Evolutionary conservation across 2,329 filamentous ascomycete species (phyloP).

Genomic region (Laburnicola sp.): DNA sequence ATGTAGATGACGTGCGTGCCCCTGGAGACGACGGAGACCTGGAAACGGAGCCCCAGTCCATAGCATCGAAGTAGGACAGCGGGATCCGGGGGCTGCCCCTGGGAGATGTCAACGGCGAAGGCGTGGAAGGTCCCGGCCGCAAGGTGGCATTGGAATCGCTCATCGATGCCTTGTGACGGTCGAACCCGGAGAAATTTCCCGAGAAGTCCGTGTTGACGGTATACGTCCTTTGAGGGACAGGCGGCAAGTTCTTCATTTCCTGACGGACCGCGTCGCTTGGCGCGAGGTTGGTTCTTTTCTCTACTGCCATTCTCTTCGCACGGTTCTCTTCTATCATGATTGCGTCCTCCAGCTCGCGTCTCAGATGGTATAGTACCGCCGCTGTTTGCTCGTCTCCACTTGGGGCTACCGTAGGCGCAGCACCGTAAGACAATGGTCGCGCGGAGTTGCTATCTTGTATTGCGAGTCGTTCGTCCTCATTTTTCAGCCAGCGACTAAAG

Average conservation of each 20-base stretch:
- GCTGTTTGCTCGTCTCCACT: constrained; percentile 31
- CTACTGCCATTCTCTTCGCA: constrained; percentile 29
- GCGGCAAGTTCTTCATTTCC: constrained; percentile 30
- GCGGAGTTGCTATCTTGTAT: constrained; percentile 20
- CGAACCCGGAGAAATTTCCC: constrained; percentile 22
- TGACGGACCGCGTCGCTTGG: constrained; percentile 36
- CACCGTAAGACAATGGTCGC: constrained; percentile 27
- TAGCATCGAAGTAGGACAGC: constrained; percentile 19
- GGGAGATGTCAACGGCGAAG: constrained; percentile 19
- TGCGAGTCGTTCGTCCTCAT: constrained; percentile 32
- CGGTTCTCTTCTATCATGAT: constrained; percentile 38
- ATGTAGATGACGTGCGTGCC: constrained; percentile 25
- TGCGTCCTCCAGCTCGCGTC: constrained; percentile 36
- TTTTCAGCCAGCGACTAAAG: constrained; percentile 34
- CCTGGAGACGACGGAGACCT: constrained; percentile 3
- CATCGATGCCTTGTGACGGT: constrained; percentile 10
- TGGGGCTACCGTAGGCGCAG: constrained; percentile 19
- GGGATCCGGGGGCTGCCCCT: constrained; percentile 18
- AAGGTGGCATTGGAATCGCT: constrained; percentile 18
- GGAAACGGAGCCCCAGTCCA: constrained; percentile 22
- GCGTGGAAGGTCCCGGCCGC: constrained; percentile 14
- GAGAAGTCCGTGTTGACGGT: constrained; percentile 32
- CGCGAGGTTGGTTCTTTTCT: constrained; percentile 29
- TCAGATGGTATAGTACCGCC: constrained; percentile 31
- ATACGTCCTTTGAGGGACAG: constrained; percentile 29